Evolutionary conservation across 139 green algal species (phyloP).

Genomic region (Nannochloris sp.): DNA sequence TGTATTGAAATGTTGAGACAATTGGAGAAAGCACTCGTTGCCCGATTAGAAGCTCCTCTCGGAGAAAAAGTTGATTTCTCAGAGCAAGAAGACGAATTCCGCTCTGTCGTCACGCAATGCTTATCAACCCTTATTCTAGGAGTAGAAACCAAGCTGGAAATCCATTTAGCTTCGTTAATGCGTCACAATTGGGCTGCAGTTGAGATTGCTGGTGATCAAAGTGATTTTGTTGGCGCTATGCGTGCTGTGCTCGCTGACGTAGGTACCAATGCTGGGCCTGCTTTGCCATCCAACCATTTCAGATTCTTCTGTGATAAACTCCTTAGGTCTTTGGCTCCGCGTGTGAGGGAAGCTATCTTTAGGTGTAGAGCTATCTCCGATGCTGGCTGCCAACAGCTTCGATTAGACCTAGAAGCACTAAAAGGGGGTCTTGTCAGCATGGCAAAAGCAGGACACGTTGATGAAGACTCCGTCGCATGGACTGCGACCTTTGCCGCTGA

Average conservation of each 20-base stretch:
- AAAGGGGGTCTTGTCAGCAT: constrained; percentile 42
- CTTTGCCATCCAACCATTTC: constrained; percentile 51
- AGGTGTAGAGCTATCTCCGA: constrained; percentile 38
- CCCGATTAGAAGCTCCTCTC: constrained; percentile 46
- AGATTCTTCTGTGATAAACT: constrained; percentile 94
- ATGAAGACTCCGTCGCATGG: neutral
- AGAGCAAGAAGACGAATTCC: constrained; percentile 76
- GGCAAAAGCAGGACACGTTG: neutral
- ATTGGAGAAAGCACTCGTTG: constrained; percentile 48
- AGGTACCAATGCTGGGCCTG: constrained; percentile 43
- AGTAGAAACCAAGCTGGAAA: constrained; percentile 83
- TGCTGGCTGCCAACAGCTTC: constrained; percentile 58
- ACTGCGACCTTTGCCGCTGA: constrained; percentile 15
- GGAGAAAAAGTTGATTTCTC: constrained; percentile 56
- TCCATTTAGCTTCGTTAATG: constrained; percentile 45
- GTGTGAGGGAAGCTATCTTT: constrained; percentile 64
- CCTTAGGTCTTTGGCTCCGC: constrained; percentile 73
- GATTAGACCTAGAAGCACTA: constrained; percentile 64
- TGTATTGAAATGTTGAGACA: constrained; percentile 64
- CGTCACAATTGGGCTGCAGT: constrained; percentile 49
- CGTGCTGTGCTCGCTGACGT: constrained; percentile 48
- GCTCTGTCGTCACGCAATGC: constrained; percentile 56
- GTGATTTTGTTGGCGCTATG: constrained; percentile 60
- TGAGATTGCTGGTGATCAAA: constrained; percentile 82
- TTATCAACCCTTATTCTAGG: constrained; percentile 79